A percentile compares a stretch with the other conserved stretches of the same genome.
Conservation (phyloP, 371 early-diverging fungal species). For the Nematocida major region DNA sequence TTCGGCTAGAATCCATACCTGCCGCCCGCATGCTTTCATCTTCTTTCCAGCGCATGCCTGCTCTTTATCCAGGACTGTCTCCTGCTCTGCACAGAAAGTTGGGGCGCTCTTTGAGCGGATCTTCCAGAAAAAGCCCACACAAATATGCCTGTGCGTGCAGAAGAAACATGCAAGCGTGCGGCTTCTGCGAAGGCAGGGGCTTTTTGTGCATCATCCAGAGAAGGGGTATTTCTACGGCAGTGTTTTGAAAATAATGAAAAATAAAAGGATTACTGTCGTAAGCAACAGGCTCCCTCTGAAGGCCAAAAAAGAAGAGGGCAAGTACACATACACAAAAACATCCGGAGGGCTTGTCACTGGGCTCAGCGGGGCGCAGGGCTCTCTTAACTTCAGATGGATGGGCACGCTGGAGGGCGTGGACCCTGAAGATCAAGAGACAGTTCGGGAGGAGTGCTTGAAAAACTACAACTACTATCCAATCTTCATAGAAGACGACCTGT, state of each 20-base stretch:
- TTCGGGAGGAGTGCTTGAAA: constrained; percentile 70
- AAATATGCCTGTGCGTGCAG: too few relatives aligned
- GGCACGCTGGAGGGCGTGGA: constrained; percentile 89
- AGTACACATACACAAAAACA: constrained; percentile 72
- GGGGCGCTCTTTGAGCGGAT: too few relatives aligned
- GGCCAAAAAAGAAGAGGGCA: constrained; percentile 69
- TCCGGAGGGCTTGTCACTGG: constrained; percentile 95
- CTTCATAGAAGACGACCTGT: constrained; percentile 83
- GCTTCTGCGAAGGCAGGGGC: too few relatives aligned
- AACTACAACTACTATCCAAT: constrained; percentile 85
- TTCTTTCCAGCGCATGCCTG: too few relatives aligned
- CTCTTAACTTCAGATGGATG: constrained; percentile 92
- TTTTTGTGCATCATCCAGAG: background rate
- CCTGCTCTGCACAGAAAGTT: too few relatives aligned
- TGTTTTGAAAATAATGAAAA: constrained; percentile 14
- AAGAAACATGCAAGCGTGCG: too few relatives aligned
- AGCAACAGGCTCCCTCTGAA: constrained; percentile 98
- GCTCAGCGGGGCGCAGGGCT: constrained; percentile 78
- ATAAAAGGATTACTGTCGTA: constrained; percentile 74
- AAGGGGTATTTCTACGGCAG: background rate
- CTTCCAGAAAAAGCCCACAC: too few relatives aligned
- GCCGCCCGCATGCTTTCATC: too few relatives aligned
- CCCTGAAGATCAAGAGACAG: constrained; percentile 71
- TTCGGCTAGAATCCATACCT: too few relatives aligned
- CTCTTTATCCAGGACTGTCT: too few relatives aligned